These are phyloP conservation scores for Fusarium begoniae DNA, from an alignment of 2,329 filamentous ascomycete genomes.

Conservation along the genomic window DNA sequence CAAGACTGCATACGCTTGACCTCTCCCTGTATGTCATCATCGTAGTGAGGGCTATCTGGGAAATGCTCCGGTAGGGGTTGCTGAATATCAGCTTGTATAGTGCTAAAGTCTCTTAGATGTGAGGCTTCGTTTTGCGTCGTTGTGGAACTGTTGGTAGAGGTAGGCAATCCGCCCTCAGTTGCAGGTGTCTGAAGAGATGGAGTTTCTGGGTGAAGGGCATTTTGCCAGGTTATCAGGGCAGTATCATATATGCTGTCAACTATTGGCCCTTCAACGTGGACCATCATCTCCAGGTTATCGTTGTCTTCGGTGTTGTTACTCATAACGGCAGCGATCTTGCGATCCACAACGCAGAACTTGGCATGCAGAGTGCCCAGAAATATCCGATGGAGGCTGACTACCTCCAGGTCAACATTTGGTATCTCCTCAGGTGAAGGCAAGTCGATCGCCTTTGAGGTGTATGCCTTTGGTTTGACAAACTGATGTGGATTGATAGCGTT, in stretches of 20 bases:
- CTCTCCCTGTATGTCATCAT: conserved; percentile 68
- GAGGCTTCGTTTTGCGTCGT: background rate
- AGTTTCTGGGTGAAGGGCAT: conserved; percentile 52
- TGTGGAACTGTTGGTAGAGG: background rate
- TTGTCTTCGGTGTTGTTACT: conserved; percentile 85
- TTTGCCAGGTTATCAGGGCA: conserved; percentile 77
- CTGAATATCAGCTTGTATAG: background rate
- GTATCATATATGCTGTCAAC: conserved; percentile 81
- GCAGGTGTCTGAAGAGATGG: conserved; percentile 5
- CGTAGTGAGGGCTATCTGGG: conserved; percentile 69
- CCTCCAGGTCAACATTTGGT: conserved; percentile 75
- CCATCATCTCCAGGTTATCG: conserved; percentile 84
- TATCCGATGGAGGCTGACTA: conserved; percentile 76
- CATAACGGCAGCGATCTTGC: conserved; percentile 74
- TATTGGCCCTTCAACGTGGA: conserved; percentile 78
- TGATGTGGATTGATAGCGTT: conserved; percentile 75
- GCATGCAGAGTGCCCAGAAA: conserved; percentile 79
- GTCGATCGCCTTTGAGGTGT: conserved; percentile 64
- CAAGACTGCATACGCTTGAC: conserved; percentile 68
- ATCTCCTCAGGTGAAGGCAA: conserved; percentile 72
- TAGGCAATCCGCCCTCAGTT: background rate
- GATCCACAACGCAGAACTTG: conserved; percentile 82
- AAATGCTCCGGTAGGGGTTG: conserved; percentile 62
- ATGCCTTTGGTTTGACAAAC: conserved; percentile 65
- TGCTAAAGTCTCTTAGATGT: background rate